Percentiles rank a stretch among this genome's conserved stretches.
These are phyloP conservation scores for Aquilaria sinensis DNA, from an alignment of 345 rosid species.

Conservation along the genomic window DNA sequence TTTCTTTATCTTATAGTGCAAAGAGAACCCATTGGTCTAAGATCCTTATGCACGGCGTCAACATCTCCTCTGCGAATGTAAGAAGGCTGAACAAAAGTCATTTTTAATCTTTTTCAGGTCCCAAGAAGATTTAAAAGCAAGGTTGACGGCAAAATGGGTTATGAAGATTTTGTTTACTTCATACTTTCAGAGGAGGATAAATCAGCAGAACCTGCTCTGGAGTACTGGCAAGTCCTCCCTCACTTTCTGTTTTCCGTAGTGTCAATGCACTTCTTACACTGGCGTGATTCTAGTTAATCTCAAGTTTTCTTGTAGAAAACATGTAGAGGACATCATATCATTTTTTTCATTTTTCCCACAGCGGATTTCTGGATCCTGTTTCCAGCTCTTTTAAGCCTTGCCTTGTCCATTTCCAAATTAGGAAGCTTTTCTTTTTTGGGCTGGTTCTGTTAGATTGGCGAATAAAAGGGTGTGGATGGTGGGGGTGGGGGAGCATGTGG, in stretches of 20 bases:
- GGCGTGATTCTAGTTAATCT: too few relatives aligned
- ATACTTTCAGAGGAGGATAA: constrained; percentile 92
- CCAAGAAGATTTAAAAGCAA: constrained; percentile 62
- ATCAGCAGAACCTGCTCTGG: constrained; percentile 84
- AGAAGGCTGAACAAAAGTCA: not conserved
- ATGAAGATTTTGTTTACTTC: constrained; percentile 94
- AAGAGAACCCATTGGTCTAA: not conserved
- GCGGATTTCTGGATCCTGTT: too few relatives aligned
- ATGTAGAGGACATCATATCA: too few relatives aligned
- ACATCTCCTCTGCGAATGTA: not conserved
- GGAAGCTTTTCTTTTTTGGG: too few relatives aligned
- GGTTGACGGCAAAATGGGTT: constrained; percentile 82
- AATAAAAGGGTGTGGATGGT: too few relatives aligned
- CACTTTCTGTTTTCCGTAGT: not conserved
- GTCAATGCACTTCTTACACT: not conserved
- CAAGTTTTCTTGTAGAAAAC: too few relatives aligned
- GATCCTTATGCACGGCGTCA: too few relatives aligned
- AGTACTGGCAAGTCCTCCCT: constrained; percentile 53
- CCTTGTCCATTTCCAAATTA: too few relatives aligned
- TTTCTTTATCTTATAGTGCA: constrained; percentile 5
- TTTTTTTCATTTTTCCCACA: too few relatives aligned
- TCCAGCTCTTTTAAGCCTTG: too few relatives aligned
- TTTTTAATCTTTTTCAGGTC: constrained; percentile 39
- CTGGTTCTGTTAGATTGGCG: too few relatives aligned
- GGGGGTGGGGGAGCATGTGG: too few relatives aligned